Base-by-base conservation (phyloP, 352 stramenopile genomes). In the Hyaloperonospora arabidopsidis region DNA sequence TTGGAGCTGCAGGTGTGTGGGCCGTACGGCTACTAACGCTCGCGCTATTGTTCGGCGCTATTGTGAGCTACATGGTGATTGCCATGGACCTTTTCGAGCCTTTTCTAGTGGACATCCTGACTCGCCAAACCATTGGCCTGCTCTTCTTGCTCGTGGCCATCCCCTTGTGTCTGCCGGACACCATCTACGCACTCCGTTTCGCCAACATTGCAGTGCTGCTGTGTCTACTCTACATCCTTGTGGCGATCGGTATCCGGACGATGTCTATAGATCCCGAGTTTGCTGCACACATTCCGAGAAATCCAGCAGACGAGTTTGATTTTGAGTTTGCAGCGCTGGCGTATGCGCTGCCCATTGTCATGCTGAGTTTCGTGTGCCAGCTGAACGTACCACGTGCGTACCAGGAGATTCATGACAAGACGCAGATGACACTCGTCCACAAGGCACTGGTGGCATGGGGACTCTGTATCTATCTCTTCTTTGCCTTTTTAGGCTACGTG, bases 31-130 rank as follows among this genome's bases (percentile, higher is more conserved):
- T 84, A n/a, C 56, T 90, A 34, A 89, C 80, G 46, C 61, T 93
- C 43, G 59, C 80, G 45, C 65, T 93, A 52, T 68, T 90, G 18
- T 93, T 93, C 47, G 82, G 82, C 49, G 77, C 79, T 19, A 71
- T 89, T 29, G 73, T 93, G 36, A 89, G 73, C 67, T 89, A 90
- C 68, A 88, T 86, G 60, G 76, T 93, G 12, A 89, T 93, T 59
- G 74, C 76, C 21, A 90, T 89, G 76, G 82, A 93, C 51, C 67
- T 93, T 28, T 85, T 93, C 45, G 74, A 87, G 66, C 79, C 82
- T 18, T 93, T 93, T 32, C 64, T 89, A 19, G 49, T 54, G 40
- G 64, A 61, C 28, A 46, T 76, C 25, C 59, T 93, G 45, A 79
- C 76, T 45, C 79, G 82, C 53, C 74, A 58, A 34, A 72, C 67